Conservation (phyloP, 768 basidiomycete genomes). For the Tricholoma flavovirens region DNA sequence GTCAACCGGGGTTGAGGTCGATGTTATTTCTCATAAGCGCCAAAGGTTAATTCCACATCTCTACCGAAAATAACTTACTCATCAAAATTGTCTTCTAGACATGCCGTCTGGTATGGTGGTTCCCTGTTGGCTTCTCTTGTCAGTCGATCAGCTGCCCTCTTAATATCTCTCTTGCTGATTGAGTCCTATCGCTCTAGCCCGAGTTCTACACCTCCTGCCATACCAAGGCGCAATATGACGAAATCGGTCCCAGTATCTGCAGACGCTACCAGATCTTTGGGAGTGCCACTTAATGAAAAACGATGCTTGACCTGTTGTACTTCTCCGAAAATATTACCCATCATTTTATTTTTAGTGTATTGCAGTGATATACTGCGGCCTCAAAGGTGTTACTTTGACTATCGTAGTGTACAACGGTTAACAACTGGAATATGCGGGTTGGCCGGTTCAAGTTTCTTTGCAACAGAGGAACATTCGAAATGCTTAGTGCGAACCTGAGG, state of each 20-base stretch:
- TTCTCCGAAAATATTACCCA: background rate
- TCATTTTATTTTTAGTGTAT: background rate
- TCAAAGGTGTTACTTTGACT: too few relatives aligned
- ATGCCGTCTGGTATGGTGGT: constrained; percentile 98
- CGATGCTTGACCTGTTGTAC: background rate
- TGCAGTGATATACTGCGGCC: background rate
- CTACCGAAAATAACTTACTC: constrained; percentile 1
- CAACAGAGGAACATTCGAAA: too few relatives aligned
- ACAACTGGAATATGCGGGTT: too few relatives aligned
- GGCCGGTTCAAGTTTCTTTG: too few relatives aligned
- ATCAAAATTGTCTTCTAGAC: constrained; percentile 34
- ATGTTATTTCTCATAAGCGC: constrained; percentile 97
- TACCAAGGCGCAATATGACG: constrained; percentile 92
- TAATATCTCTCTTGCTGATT: background rate
- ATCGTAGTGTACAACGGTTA: too few relatives aligned
- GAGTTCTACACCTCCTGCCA: constrained; percentile 95
- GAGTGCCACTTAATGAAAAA: constrained; percentile 57
- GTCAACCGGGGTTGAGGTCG: constrained; percentile 97
- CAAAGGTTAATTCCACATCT: constrained; percentile 56
- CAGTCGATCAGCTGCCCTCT: constrained; percentile 21
- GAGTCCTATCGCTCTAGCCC: constrained; percentile 44
- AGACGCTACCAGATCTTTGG: constrained; percentile 92
- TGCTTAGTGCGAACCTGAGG: too few relatives aligned
- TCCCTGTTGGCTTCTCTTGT: constrained; percentile 91
- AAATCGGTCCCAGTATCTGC: constrained; percentile 88